A percentile compares a stretch with the other conserved stretches of the same genome.
These are phyloP conservation scores for Clonostachys byssicola DNA, from an alignment of 2,329 filamentous ascomycete genomes.

Conservation along the genomic window DNA sequence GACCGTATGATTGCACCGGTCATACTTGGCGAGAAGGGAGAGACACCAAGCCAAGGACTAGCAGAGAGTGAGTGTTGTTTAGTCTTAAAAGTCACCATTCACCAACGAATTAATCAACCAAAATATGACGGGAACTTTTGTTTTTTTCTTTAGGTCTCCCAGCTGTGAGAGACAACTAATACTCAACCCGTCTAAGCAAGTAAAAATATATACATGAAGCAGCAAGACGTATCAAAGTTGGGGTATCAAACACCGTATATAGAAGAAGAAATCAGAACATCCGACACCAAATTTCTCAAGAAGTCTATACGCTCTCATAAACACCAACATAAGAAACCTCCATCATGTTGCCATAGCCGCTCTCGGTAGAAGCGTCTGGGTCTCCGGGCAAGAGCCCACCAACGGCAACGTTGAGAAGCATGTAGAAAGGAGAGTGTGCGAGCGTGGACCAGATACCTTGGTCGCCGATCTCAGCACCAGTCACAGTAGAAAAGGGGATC, in stretches of 20 bases:
- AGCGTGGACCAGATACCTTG: constrained; percentile 37
- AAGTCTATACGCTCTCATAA: constrained; percentile 17
- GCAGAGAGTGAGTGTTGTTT: no score
- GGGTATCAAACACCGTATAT: not conserved
- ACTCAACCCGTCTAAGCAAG: no score
- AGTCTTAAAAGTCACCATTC: no score
- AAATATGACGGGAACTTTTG: no score
- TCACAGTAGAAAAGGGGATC: constrained; percentile 33
- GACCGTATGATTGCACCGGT: no score
- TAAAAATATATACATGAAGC: not conserved
- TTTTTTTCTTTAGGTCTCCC: no score
- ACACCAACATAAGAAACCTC: constrained; percentile 32
- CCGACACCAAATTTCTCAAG: not conserved
- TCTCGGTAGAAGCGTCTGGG: constrained; percentile 22
- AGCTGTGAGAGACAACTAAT: no score
- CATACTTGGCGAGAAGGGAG: no score
- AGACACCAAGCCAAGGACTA: no score
- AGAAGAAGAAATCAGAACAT: not conserved
- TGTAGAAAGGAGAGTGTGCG: constrained; percentile 33
- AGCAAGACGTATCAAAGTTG: not conserved
- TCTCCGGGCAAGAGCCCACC: constrained; percentile 35
- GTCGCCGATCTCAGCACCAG: constrained; percentile 32
- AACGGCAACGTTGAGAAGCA: constrained; percentile 44
- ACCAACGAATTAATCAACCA: no score
- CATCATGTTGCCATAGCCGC: constrained; percentile 33